Evolutionary conservation across 805 yeast genomes (phyloP).

Genomic region (Metschnikowia continentalis): DNA sequence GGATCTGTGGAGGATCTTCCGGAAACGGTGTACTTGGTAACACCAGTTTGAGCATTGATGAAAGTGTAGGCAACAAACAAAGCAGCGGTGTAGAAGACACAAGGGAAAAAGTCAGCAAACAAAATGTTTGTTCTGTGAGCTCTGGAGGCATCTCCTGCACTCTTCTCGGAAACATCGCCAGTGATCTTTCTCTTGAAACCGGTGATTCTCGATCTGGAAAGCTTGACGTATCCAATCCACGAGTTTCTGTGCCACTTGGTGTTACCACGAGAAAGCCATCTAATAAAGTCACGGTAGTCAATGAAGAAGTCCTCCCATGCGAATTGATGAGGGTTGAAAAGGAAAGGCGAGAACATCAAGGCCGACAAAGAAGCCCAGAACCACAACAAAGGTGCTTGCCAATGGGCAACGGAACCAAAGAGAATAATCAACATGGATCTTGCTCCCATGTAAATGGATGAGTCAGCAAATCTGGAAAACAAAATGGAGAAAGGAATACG

Average conservation of each 20-base stretch:
- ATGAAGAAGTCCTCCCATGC: conserved; percentile 64
- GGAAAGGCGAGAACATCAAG: conserved; percentile 64
- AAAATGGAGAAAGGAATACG: conserved; percentile 63
- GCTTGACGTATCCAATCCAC: conserved; percentile 80
- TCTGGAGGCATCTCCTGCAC: conserved; percentile 65
- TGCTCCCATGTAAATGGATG: conserved; percentile 78
- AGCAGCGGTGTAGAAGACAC: conserved; percentile 63
- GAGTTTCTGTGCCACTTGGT: conserved; percentile 85
- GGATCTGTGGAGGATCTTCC: conserved; percentile 29
- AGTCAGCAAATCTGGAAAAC: conserved; percentile 62
- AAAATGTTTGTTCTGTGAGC: conserved; percentile 75
- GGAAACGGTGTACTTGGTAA: conserved; percentile 38
- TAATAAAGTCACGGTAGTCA: conserved; percentile 56
- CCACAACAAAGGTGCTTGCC: conserved; percentile 58
- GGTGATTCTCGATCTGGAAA: conserved; percentile 81
- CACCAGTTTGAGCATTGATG: conserved; percentile 86
- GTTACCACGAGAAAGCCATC: conserved; percentile 76
- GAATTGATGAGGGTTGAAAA: conserved; percentile 77
- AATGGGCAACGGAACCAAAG: conserved; percentile 56
- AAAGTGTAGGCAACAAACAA: conserved; percentile 75
- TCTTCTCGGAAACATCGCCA: conserved; percentile 64
- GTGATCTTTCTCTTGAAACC: conserved; percentile 79
- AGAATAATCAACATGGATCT: conserved; percentile 65
- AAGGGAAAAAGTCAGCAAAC: conserved; percentile 75
- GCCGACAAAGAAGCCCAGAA: conserved; percentile 71